A percentile compares a stretch with the other conserved stretches of the same genome.
These are phyloP conservation scores for Boletus sp. DNA, from an alignment of 1,284 basidiomycete genomes.

Conservation along the genomic window DNA sequence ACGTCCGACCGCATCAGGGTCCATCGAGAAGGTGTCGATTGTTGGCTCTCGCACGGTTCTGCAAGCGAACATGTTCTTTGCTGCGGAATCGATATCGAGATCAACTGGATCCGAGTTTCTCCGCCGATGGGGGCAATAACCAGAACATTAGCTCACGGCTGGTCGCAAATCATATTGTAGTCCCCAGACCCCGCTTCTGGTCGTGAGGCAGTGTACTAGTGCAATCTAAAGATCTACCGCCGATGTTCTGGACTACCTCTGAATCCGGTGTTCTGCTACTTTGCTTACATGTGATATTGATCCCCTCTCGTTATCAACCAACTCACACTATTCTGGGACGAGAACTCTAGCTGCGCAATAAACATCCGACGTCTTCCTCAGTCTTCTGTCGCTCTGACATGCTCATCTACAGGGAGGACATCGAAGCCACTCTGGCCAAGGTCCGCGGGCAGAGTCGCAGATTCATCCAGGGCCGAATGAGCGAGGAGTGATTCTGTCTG, in stretches of 20 bases:
- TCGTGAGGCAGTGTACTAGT: slow-evolving; percentile 1
- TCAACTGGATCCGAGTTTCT: slow-evolving; percentile 10
- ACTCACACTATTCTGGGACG: too few species aligned
- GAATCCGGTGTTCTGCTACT: background rate
- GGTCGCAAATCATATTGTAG: slow-evolving; percentile 1
- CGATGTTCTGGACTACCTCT: background rate
- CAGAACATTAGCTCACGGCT: too few species aligned
- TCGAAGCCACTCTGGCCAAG: slow-evolving; percentile 69
- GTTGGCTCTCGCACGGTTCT: too few species aligned
- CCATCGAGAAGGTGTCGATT: too few species aligned
- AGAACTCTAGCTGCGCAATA: background rate
- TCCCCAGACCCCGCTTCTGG: slow-evolving; percentile 3
- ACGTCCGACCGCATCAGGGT: too few species aligned
- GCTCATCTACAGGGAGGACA: slow-evolving; percentile 55
- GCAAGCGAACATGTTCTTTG: slow-evolving; percentile 12
- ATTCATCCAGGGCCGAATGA: slow-evolving; percentile 59
- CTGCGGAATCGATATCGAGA: background rate
- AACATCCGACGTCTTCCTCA: slow-evolving; percentile 1
- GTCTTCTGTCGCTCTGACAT: slow-evolving; percentile 30
- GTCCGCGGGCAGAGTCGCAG: slow-evolving; percentile 69
- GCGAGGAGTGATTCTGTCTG: slow-evolving; percentile 48
- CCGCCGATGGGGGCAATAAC: slow-evolving; percentile 21
- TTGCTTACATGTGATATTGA: background rate
- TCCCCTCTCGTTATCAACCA: too few species aligned
- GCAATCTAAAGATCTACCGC: background rate